A percentile compares a stretch with the other conserved stretches of the same genome.
phyloP scores from a whole-genome alignment of 441 rosid species.

The Euphorbia schlechtendalii region DNA sequence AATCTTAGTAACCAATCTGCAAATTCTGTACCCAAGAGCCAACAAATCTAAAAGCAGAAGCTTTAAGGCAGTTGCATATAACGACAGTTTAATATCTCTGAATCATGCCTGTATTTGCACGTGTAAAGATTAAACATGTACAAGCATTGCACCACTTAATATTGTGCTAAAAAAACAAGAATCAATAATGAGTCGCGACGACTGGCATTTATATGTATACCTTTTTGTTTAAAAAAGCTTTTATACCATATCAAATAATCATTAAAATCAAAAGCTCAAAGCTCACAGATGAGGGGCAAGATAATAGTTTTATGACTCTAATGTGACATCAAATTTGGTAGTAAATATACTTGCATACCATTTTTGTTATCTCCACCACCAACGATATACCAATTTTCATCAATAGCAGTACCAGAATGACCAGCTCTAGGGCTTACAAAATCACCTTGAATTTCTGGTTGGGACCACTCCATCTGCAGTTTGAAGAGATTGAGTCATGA shows the following conservation, averaged over 20 bases:
- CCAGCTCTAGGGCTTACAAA: slow-evolving; percentile 83
- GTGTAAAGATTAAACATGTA: background rate
- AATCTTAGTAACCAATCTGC: slow-evolving; percentile 1
- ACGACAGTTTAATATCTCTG: background rate
- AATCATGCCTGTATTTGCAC: background rate
- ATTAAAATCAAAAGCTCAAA: background rate
- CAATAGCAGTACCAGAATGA: slow-evolving; percentile 75
- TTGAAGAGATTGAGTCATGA: slow-evolving; percentile 7
- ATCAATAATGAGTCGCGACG: background rate
- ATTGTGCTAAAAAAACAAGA: background rate
- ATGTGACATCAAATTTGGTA: background rate
- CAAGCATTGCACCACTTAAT: background rate
- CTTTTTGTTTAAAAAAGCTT: background rate
- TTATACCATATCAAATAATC: background rate
- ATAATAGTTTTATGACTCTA: background rate
- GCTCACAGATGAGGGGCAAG: background rate
- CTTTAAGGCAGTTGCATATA: background rate
- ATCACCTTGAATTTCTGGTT: slow-evolving; percentile 78
- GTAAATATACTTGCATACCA: slow-evolving; percentile 37
- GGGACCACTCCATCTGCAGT: slow-evolving; percentile 93
- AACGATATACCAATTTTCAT: slow-evolving; percentile 77
- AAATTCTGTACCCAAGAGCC: background rate
- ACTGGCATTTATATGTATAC: background rate
- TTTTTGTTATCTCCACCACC: slow-evolving; percentile 95
- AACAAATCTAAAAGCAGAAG: background rate